phyloP scores from a whole-genome alignment of 805 yeast species.

The Grigorovia transvaalensis region DNA sequence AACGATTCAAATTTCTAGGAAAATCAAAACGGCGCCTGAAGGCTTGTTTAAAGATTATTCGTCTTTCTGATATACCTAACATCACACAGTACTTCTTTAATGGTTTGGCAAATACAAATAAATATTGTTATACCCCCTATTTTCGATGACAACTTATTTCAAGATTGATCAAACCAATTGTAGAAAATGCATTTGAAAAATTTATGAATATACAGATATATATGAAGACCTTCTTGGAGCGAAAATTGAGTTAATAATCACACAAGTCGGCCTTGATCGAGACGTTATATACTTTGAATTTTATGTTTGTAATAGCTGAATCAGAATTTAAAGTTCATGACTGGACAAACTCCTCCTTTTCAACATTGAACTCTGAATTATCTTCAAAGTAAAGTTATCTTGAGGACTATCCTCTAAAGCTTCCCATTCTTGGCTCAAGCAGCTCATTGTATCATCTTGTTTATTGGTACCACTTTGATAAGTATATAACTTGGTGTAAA shows the following conservation, averaged over 20 bases:
- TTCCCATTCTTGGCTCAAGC: background rate
- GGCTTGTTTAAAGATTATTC: too few relatives aligned
- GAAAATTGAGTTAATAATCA: too few relatives aligned
- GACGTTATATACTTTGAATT: too few relatives aligned
- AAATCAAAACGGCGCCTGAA: too few relatives aligned
- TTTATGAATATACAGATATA: background rate
- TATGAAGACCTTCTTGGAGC: background rate
- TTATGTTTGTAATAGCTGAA: too few relatives aligned
- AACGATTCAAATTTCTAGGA: background rate
- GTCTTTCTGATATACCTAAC: too few relatives aligned
- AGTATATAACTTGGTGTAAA: background rate
- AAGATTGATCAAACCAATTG: background rate
- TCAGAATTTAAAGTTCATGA: background rate
- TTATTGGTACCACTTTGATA: background rate
- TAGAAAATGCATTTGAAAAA: background rate
- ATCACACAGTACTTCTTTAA: too few relatives aligned
- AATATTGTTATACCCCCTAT: background rate
- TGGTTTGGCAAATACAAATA: background rate
- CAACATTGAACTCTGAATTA: conserved; percentile 22
- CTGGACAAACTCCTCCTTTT: conserved; percentile 15
- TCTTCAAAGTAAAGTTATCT: conserved; percentile 12
- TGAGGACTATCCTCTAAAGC: background rate
- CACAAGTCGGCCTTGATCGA: too few relatives aligned
- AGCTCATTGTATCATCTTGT: background rate
- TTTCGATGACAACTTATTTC: background rate